Percentiles rank a stretch among this genome's conserved stretches.
Conservation (phyloP, 106 monocot species). For the Vanilla planifolia region DNA sequence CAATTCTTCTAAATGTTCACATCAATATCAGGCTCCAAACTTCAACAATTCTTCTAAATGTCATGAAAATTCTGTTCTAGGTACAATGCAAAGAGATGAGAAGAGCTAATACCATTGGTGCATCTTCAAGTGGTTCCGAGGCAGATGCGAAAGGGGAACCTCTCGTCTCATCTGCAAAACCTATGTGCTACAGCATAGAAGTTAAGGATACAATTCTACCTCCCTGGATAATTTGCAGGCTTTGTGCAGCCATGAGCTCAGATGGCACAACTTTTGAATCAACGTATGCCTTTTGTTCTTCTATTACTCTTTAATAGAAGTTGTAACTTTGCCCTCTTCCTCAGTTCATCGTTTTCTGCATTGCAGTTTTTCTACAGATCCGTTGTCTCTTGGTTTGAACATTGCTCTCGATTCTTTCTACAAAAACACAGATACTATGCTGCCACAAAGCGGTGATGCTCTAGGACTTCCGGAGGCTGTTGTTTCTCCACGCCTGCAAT, state of each 20-base stretch:
- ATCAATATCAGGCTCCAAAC: too few relatives aligned
- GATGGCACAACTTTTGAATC: conserved; percentile 53
- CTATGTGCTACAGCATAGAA: conserved; percentile 75
- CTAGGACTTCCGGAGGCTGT: conserved; percentile 38
- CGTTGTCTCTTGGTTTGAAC: conserved; percentile 36
- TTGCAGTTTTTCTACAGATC: conserved; percentile 50
- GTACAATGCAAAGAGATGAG: conserved; percentile 84
- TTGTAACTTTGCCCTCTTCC: not conserved
- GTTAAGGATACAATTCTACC: conserved; percentile 73
- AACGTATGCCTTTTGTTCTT: conserved; percentile 21
- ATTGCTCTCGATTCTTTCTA: conserved; percentile 31
- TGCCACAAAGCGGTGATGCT: conserved; percentile 7
- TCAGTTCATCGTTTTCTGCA: conserved; percentile 1
- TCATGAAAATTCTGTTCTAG: conserved; percentile 11
- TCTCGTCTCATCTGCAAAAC: conserved; percentile 1
- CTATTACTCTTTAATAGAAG: not conserved
- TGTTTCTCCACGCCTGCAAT: conserved; percentile 21
- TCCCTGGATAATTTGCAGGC: conserved; percentile 67
- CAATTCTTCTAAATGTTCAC: too few relatives aligned
- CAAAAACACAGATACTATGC: not conserved
- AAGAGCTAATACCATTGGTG: conserved; percentile 40
- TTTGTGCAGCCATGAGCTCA: conserved; percentile 68
- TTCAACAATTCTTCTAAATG: not conserved
- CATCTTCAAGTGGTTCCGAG: conserved; percentile 25
- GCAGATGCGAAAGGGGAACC: conserved; percentile 8